phyloP scores from a whole-genome alignment of 2,329 filamentous ascomycete species.

The Alternaria ventricosa region DNA sequence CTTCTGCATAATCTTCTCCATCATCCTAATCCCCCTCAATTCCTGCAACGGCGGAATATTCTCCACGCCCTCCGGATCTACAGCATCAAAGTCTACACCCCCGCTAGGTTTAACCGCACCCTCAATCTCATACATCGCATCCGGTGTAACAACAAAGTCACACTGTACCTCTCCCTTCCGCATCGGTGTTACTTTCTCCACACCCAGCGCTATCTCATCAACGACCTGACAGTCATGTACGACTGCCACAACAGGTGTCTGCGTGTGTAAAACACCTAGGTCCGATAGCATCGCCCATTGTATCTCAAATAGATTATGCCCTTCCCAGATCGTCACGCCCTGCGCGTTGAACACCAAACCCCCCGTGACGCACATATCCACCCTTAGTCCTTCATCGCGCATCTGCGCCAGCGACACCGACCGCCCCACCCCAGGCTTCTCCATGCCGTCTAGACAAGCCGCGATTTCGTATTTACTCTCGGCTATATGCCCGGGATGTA shows the following conservation, averaged over 20 bases:
- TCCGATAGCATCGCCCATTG: slow-evolving; percentile 53
- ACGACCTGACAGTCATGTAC: slow-evolving; percentile 55
- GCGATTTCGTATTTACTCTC: slow-evolving; percentile 40
- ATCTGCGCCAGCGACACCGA: slow-evolving; percentile 48
- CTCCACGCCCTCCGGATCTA: slow-evolving; percentile 47
- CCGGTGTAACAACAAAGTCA: slow-evolving; percentile 51
- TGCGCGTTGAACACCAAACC: slow-evolving; percentile 49
- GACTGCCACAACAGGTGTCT: slow-evolving; percentile 43
- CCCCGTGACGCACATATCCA: slow-evolving; percentile 51
- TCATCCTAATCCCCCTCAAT: slow-evolving; percentile 45
- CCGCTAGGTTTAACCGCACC: slow-evolving; percentile 42
- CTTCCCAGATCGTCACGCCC: slow-evolving; percentile 53
- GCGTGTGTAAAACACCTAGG: slow-evolving; percentile 35
- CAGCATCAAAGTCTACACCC: slow-evolving; percentile 49
- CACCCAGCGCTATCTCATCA: slow-evolving; percentile 29
- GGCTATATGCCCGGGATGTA: slow-evolving; percentile 47
- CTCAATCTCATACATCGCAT: slow-evolving; percentile 35
- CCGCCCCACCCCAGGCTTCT: slow-evolving; percentile 46
- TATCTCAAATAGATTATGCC: slow-evolving; percentile 52
- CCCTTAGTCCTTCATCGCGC: slow-evolving; percentile 28
- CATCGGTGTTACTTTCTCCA: slow-evolving; percentile 29
- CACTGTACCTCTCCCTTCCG: slow-evolving; percentile 52
- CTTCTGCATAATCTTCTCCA: slow-evolving; percentile 42
- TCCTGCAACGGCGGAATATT: slow-evolving; percentile 49
- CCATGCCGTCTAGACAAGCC: slow-evolving; percentile 54